Evolutionary conservation across 768 basidiomycete genomes (phyloP), one percentile per base, ranked within the genome.

Genomic region (Psilocybe azurescens): DNA sequence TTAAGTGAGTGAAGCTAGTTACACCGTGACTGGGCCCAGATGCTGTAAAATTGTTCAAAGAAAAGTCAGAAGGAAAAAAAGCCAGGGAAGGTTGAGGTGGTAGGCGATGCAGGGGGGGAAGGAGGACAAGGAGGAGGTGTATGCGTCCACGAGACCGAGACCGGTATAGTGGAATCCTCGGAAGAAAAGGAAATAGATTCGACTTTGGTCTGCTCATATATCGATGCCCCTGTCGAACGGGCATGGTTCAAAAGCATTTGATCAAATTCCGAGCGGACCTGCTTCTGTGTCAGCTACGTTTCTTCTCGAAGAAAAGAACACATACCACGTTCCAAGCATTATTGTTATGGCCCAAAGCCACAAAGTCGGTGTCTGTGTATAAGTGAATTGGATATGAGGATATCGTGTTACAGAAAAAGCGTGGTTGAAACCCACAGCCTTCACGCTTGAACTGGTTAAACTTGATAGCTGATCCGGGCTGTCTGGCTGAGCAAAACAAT

Each of bases 371-470:
- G 67, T 87, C 86, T 88, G 44, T 30, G 57, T 38, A 2, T 48
- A 50, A 58, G 24, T 24, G 24, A 24, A 24, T 47, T 51, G 54
- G 28, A 41, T 60, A 28, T 56, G 41, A 47, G 36, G 39, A 39
- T 54, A 59, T 5, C 29, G 28, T 16, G 28, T 20, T 36, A 11
- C 33, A 36, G 53, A 56, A 33, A 56, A 62, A 29, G 41, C 13
- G 63, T 14, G 24, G 13, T 9, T 20, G 29, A 33, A 4, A 76
- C 84, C 69, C 67, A 85, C 86, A 87, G 53, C 85, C 86, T 78
- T 87, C 86, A n/a, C 82, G 81, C 70, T 87, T 87, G 68, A 74
- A 84, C 66, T 86, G 85, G 66, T 86, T 86, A 68, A 87, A 85
- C 71, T 87, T 87, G 63, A 87, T 83, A 28, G 85, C 84, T 63